Evolutionary conservation across 2,329 filamentous ascomycete species (phyloP), one percentile per base, ranked within the genome.

Genomic region (Apiospora saccharicola): DNA sequence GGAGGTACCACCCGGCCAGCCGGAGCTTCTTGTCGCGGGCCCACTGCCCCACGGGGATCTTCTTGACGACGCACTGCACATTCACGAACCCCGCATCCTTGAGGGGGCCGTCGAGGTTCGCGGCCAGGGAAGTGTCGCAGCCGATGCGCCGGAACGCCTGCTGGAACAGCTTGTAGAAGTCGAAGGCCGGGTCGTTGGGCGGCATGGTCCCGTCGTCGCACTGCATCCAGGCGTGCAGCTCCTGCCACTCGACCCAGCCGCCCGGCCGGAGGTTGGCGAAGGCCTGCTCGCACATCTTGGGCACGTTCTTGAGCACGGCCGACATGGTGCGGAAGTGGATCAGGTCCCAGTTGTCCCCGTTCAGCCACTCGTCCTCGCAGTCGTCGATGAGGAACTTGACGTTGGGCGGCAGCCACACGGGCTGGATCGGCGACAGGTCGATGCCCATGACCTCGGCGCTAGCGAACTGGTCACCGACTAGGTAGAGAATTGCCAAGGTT

Each of bases 321-420:
- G 84, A 89, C 83, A 82, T 86, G 77, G 77, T 86, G 76, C 81
- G 85, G 76, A 85, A 87, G 83, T 85, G 85, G 1, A 91, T 86
- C 74, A 88, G 85, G 78, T 91, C 89, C 76, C 88, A 90, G 70
- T 86, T 82, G 4, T 83, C 80, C 69, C 87, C 88, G 37, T 83
- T 82, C 5, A 81, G 74, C 90, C 90, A 92, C 12, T 88, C 84
- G 67, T 87, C 84, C 74, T 91, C 89, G 69, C 90, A 76, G 69
- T 81, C 79, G 69, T 81, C 79, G 13, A 80, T 75, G 70, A 80
- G 76, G 71, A 81, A 81, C 71, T 77, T 79, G 26, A 80, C 71
- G 68, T 81, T 81, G 0, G 79, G 79, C 12, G 79, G 90, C 16
- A 91, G 84, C 80, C 82, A 84, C 47, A 79, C 80, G 1, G 84